These are phyloP conservation scores for Copromyces sp. DNA, from an alignment of 495 filamentous ascomycete species.

Conservation along the genomic window DNA sequence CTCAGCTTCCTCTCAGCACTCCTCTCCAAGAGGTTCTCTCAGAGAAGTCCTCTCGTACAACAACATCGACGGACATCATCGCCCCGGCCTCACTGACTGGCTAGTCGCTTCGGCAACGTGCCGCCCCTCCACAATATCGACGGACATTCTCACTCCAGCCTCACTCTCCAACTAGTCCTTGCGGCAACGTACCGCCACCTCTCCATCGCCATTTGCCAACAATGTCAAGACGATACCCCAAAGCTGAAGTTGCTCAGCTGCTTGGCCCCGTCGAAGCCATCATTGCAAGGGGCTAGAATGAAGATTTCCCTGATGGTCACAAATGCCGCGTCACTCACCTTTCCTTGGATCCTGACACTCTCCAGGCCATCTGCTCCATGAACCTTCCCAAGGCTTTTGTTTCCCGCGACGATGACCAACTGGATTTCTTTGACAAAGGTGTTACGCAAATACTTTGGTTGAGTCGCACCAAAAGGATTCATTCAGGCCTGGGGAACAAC, in stretches of 20 bases:
- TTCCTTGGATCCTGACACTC: not conserved
- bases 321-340: not conserved
- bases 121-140: not conserved
- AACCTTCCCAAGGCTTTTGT: not conserved
- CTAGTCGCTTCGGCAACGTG: not conserved
- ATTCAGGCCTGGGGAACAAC: not conserved
- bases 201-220: not conserved
- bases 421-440: not conserved
- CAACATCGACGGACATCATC: not conserved
- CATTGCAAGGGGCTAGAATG: not conserved
- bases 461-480: not conserved
- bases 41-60: not conserved
- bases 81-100: not conserved
- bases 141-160: not conserved
- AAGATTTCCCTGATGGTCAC: not conserved
- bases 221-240: not conserved
- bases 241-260: not conserved
- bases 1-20: not conserved
- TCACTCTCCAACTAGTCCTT: not conserved
- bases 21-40: no score
- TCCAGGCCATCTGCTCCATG: not conserved
- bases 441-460: not conserved
- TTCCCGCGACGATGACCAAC: fast-evolving
- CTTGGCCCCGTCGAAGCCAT: not conserved
- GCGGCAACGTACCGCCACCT: not conserved